Evolutionary conservation across 2,329 filamentous ascomycete species (phyloP).

Genomic region (Fusarium ramigenum): DNA sequence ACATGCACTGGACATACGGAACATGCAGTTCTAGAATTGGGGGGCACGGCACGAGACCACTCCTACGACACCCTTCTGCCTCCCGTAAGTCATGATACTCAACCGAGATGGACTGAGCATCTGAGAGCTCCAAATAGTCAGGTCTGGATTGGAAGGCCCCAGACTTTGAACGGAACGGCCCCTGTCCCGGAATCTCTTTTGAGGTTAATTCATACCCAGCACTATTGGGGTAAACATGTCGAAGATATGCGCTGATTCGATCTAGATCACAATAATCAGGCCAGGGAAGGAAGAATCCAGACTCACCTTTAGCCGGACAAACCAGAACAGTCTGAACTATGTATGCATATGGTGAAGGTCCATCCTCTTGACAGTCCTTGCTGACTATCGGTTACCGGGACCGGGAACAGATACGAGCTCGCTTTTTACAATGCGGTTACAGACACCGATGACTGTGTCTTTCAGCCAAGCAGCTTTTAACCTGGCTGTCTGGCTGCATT

Average conservation of each 20-base stretch:
- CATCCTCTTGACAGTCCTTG: slow-evolving; percentile 3
- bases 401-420: slow-evolving; percentile 16
- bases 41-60: slow-evolving; percentile 29
- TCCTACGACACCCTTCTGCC: slow-evolving; percentile 21
- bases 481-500: background rate
- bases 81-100: background rate
- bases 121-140: slow-evolving; percentile 8
- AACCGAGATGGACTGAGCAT: slow-evolving; percentile 1
- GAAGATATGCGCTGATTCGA: background rate
- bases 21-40: slow-evolving; percentile 16
- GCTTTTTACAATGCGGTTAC: background rate
- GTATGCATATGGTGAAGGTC: slow-evolving; percentile 6
- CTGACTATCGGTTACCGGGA: slow-evolving; percentile 19
- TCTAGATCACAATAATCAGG: slow-evolving; percentile 12
- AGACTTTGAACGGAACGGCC: slow-evolving; percentile 8
- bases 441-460: background rate
- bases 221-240: slow-evolving; percentile 9
- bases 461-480: background rate
- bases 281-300: slow-evolving; percentile 1
- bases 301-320: slow-evolving; percentile 36
- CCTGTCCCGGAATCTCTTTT: slow-evolving; percentile 15
- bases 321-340: slow-evolving; percentile 4
- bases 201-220: slow-evolving; percentile 2
- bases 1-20: background rate
- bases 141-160: slow-evolving; percentile 17